These are phyloP conservation scores for Xylariales sp. DNA, from an alignment of 2,329 filamentous ascomycete genomes.

Conservation along the genomic window DNA sequence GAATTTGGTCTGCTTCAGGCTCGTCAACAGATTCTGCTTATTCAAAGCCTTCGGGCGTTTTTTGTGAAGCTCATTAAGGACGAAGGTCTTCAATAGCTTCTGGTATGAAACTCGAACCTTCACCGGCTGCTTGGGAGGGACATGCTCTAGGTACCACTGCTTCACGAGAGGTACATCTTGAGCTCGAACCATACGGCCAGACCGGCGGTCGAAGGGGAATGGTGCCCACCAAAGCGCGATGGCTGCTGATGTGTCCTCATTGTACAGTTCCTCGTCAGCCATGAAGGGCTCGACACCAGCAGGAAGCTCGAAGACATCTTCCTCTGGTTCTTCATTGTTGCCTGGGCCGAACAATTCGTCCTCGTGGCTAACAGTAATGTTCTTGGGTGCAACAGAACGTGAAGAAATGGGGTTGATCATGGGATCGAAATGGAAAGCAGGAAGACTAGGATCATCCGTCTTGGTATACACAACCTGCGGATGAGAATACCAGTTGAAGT, in stretches of 20 bases:
- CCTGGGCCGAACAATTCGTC: conserved; percentile 86
- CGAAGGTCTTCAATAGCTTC: conserved; percentile 92
- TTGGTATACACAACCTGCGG: conserved; percentile 89
- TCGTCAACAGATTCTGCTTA: conserved; percentile 85
- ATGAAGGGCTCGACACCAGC: conserved; percentile 81
- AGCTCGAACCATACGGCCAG: conserved; percentile 91
- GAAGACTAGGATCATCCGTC: conserved; percentile 81
- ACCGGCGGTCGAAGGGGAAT: conserved; percentile 89
- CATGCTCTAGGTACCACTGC: conserved; percentile 97
- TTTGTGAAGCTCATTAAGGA: conserved; percentile 94
- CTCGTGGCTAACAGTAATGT: conserved; percentile 86
- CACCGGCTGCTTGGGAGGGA: conserved; percentile 79
- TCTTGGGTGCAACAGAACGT: conserved; percentile 87
- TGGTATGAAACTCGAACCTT: conserved; percentile 98
- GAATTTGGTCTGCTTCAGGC: conserved; percentile 94
- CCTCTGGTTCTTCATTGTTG: conserved; percentile 68
- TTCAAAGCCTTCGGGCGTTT: conserved; percentile 93
- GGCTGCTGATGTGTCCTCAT: conserved; percentile 81
- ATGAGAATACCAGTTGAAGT: conserved; percentile 88
- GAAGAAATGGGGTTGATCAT: conserved; percentile 97
- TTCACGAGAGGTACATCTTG: conserved; percentile 97
- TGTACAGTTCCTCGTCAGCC: conserved; percentile 82
- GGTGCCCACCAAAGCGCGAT: conserved; percentile 98
- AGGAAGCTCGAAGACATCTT: conserved; percentile 81
- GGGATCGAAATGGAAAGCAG: conserved; percentile 97